A percentile compares a stretch with the other conserved stretches of the same genome.
Conservation (phyloP, 192 early-diverging fungal genomes). For the Spizellomyces sp. region DNA sequence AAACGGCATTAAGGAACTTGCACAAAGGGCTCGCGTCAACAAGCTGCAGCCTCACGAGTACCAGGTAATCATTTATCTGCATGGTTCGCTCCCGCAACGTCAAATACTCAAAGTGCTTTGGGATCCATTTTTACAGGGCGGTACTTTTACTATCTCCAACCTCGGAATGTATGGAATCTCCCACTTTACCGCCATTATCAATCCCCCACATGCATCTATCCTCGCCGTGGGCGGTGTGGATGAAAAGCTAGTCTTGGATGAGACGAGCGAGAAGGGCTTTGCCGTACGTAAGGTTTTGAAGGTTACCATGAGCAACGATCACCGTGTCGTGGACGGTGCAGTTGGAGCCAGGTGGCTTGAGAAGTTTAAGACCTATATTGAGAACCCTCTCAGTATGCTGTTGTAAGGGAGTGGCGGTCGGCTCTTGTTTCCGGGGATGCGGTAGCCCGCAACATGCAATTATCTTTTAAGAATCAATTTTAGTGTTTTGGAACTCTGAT, state of each 20-base stretch:
- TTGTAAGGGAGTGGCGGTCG: constrained; percentile 60
- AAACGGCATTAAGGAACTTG: constrained; percentile 82
- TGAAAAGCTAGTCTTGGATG: constrained; percentile 64
- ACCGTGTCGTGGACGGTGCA: constrained; percentile 96
- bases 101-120: not conserved
- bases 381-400: constrained; percentile 93
- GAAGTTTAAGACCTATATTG: constrained; percentile 85
- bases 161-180: constrained; percentile 96
- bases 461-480: too few relatives aligned
- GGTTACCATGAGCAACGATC: constrained; percentile 87
- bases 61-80: constrained; percentile 53
- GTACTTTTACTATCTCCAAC: constrained; percentile 97
- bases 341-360: constrained; percentile 89
- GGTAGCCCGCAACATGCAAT: too few relatives aligned
- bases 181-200: constrained; percentile 97
- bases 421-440: not conserved
- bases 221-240: constrained; percentile 87
- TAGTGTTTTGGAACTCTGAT: too few relatives aligned
- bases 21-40: constrained; percentile 77
- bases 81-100: too few relatives aligned
- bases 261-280: constrained; percentile 52
- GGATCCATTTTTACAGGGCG: constrained; percentile 52
- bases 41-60: constrained; percentile 95
- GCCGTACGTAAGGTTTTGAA: constrained; percentile 52
- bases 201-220: constrained; percentile 92